phyloP scores from a whole-genome alignment of 345 rosid genomes.

The Eucalyptus pumila region DNA sequence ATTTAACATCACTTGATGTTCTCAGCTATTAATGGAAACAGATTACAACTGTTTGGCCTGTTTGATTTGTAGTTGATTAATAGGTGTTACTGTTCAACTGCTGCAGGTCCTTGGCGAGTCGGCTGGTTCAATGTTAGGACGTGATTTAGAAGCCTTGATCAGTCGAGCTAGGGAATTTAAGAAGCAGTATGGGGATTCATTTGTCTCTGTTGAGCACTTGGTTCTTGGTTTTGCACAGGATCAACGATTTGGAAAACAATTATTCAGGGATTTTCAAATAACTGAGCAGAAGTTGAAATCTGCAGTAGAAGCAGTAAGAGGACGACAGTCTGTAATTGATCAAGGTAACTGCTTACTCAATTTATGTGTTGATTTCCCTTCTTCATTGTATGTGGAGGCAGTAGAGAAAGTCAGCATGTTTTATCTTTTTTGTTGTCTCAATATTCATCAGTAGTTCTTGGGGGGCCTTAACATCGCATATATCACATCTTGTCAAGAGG shows the following conservation, averaged over 20 bases:
- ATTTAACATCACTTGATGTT: not conserved
- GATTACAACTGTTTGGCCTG: not conserved
- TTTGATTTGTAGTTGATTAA: not conserved
- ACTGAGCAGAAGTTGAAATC: conserved; percentile 52
- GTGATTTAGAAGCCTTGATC: conserved; percentile 80
- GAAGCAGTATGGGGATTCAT: conserved; percentile 87
- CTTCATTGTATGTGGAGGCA: not conserved
- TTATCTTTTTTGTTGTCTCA: not conserved
- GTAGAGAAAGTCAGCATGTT: not conserved
- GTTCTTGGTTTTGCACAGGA: conserved; percentile 79
- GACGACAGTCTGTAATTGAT: conserved; percentile 93
- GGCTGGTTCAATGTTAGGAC: conserved; percentile 92
- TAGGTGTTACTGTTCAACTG: not conserved
- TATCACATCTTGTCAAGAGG: not conserved
- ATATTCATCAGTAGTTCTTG: not conserved
- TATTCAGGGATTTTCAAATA: conserved; percentile 79
- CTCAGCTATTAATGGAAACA: not conserved
- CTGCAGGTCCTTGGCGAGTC: conserved; percentile 77
- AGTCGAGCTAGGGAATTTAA: conserved; percentile 75
- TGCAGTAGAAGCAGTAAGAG: conserved; percentile 85
- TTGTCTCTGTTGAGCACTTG: conserved; percentile 92
- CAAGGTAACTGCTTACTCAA: conserved; percentile 39
- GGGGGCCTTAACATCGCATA: not conserved
- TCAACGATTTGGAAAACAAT: conserved; percentile 82
- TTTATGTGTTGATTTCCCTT: not conserved